phyloP scores from a whole-genome alignment of 192 early-diverging fungal species.

The Entomortierella chlamydospora region DNA sequence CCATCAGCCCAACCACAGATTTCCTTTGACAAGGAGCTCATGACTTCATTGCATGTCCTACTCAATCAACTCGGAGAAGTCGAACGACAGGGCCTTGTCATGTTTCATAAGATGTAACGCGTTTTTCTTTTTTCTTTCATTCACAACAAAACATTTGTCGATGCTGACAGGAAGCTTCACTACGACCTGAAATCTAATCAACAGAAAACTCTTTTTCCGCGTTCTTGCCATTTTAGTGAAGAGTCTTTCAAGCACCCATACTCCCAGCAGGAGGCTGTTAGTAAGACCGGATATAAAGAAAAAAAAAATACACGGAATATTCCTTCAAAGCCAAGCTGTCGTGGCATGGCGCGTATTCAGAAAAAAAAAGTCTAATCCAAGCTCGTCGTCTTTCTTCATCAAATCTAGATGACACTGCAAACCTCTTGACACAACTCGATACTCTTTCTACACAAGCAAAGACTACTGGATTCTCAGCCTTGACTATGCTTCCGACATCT shows the following conservation, averaged over 20 bases:
- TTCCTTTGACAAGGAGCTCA: slow-evolving; percentile 48
- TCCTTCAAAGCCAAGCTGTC: background rate
- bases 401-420: slow-evolving; percentile 33
- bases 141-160: background rate
- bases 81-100: slow-evolving; percentile 50
- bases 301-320: background rate
- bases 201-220: background rate
- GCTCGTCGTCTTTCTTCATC: background rate
- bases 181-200: background rate
- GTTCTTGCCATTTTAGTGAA: slow-evolving; percentile 9
- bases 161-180: no score
- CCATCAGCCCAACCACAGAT: slow-evolving; percentile 23
- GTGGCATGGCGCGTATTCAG: no score
- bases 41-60: slow-evolving; percentile 32
- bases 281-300: background rate
- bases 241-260: slow-evolving; percentile 56
- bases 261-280: slow-evolving; percentile 47
- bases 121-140: background rate
- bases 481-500: slow-evolving; percentile 38
- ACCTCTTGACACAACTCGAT: slow-evolving; percentile 43
- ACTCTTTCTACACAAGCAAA: slow-evolving; percentile 29
- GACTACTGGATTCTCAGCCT: slow-evolving; percentile 33
- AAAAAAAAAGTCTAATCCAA: no score
- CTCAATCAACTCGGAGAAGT: slow-evolving; percentile 48
- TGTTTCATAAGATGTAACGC: slow-evolving; percentile 53